Evolutionary conservation across 495 filamentous ascomycete species (phyloP).

Genomic region (Rusavskia elegans): DNA sequence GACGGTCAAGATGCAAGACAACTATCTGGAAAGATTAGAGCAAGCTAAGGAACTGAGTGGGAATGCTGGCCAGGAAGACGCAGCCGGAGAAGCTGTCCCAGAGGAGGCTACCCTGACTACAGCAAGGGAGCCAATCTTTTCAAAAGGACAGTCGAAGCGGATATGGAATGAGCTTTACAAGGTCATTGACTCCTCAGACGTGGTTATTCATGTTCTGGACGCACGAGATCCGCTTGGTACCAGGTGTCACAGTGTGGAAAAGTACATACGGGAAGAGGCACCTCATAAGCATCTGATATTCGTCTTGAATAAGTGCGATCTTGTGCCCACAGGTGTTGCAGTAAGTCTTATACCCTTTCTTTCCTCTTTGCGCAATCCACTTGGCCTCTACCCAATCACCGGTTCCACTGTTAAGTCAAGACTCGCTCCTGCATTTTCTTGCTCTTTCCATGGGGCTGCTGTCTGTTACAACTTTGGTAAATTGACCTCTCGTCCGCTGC

Average conservation of each 20-base stretch:
- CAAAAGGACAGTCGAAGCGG: slow-evolving; percentile 81
- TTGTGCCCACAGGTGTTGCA: slow-evolving; percentile 83
- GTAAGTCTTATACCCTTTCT: slow-evolving; percentile 45
- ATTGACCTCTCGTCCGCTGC: slow-evolving; percentile 59
- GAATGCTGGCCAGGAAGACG: slow-evolving; percentile 35
- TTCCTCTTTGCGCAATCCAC: not conserved
- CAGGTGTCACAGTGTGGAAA: slow-evolving; percentile 69
- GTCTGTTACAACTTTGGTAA: slow-evolving; percentile 99
- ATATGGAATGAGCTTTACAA: slow-evolving; percentile 99
- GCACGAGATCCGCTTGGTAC: slow-evolving; percentile 84
- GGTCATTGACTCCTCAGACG: slow-evolving; percentile 92
- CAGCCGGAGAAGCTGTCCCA: slow-evolving; percentile 26
- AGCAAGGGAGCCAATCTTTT: slow-evolving; percentile 79
- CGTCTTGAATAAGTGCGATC: slow-evolving; percentile 87
- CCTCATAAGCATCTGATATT: slow-evolving; percentile 92
- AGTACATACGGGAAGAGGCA: slow-evolving; percentile 83
- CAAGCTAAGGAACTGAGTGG: slow-evolving; percentile 57
- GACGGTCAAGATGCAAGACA: slow-evolving; percentile 58
- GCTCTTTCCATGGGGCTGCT: slow-evolving; percentile 44
- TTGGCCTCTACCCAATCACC: slow-evolving; percentile 4
- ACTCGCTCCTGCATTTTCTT: slow-evolving; percentile 45
- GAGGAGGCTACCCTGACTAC: slow-evolving; percentile 42
- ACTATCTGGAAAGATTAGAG: slow-evolving; percentile 62
- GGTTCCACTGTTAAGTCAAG: slow-evolving; percentile 88
- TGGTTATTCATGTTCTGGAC: slow-evolving; percentile 88